A percentile compares a stretch with the other conserved stretches of the same genome.
These are phyloP conservation scores for Trichophyton equinum DNA, from an alignment of 2,329 filamentous ascomycete species.

Conservation along the genomic window DNA sequence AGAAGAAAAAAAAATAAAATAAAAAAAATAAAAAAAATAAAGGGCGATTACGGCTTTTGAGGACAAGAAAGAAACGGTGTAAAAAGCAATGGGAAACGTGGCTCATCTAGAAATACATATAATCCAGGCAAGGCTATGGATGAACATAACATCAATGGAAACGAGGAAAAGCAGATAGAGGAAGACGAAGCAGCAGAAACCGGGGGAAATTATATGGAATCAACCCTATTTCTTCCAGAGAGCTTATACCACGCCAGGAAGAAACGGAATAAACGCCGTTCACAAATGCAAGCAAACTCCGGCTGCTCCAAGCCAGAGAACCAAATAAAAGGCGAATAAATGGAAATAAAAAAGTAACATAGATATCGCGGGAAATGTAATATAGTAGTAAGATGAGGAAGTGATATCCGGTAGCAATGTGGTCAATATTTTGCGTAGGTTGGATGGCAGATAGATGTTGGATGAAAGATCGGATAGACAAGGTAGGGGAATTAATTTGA, in stretches of 20 bases:
- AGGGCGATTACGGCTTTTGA: neutral
- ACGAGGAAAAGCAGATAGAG: neutral
- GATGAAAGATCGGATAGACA: too few relatives aligned
- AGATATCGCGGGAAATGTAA: neutral
- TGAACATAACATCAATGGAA: neutral
- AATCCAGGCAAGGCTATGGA: neutral
- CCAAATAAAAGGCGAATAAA: neutral
- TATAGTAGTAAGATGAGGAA: neutral
- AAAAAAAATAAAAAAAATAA: neutral
- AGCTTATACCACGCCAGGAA: neutral
- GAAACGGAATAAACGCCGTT: constrained; percentile 1
- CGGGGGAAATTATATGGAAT: neutral
- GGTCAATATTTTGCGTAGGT: neutral
- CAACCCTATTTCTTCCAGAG: neutral
- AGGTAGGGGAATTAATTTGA: neutral
- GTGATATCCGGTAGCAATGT: neutral
- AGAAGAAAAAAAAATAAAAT: neutral
- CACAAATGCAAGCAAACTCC: constrained; percentile 6
- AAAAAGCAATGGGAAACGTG: neutral
- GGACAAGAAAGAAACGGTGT: neutral
- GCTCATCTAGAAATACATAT: constrained; percentile 2
- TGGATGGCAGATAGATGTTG: neutral
- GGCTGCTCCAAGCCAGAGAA: constrained; percentile 2
- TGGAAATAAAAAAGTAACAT: neutral
- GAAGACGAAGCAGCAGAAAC: neutral